These are phyloP conservation scores for Wickerhamiella sergipiensis DNA, from an alignment of 805 yeast species.

Conservation along the genomic window DNA sequence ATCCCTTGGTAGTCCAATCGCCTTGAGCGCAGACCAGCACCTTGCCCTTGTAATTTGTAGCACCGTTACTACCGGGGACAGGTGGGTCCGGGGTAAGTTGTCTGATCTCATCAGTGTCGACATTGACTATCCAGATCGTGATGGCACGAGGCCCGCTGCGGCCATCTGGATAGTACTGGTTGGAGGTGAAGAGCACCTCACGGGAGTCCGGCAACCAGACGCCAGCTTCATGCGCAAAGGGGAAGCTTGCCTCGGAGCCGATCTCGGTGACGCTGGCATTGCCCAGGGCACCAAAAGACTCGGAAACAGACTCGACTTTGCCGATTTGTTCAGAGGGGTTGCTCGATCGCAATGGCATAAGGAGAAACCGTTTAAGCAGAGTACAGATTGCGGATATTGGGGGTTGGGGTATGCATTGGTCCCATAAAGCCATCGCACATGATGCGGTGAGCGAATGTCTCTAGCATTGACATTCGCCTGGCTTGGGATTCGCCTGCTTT, in stretches of 20 bases:
- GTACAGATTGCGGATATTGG: neutral
- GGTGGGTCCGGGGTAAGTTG: neutral
- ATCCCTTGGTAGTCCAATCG: constrained; percentile 11
- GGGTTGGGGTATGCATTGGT: neutral
- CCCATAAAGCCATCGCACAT: neutral
- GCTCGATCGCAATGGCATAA: neutral
- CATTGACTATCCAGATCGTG: neutral
- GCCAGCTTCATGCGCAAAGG: constrained; percentile 23
- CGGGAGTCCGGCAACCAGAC: constrained; percentile 17
- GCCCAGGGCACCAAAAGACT: neutral
- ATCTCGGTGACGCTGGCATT: constrained; percentile 9
- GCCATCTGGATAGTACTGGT: constrained; percentile 10
- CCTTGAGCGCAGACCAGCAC: constrained; percentile 20
- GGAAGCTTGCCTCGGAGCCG: constrained; percentile 12
- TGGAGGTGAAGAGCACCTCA: constrained; percentile 21
- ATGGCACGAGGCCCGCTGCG: neutral
- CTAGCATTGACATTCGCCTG: too few species aligned
- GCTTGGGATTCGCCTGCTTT: too few species aligned
- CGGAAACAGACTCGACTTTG: neutral
- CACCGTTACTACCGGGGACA: constrained; percentile 18
- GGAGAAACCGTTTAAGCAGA: neutral
- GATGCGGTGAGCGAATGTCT: neutral
- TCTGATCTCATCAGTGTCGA: neutral
- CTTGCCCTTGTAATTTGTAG: constrained; percentile 16
- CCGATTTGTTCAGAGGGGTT: neutral